Base-by-base conservation (phyloP, 768 basidiomycete genomes). In the Pisolithus albus region DNA sequence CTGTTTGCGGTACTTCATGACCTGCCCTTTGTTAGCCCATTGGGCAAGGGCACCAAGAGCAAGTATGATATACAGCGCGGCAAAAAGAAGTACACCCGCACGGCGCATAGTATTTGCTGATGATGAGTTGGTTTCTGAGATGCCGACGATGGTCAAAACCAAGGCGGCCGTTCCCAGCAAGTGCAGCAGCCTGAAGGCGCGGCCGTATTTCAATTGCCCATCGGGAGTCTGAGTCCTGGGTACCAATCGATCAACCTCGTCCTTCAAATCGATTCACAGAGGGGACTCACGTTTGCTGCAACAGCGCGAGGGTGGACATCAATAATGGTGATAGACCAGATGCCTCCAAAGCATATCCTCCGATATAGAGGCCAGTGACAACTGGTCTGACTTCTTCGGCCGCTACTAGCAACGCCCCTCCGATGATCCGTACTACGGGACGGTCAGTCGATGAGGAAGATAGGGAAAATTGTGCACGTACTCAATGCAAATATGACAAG, bases 401-500 rank as follows among this genome's bases (percentile, higher is more conserved):
- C 21, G 82, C 79, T 45, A 87, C 69, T 15, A 80, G 67, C 24
- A 86, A 64, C 16, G 77, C 76, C 26, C 78, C 81, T 13, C 77
- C 79, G 7, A 81, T 68, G 39, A 84, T 70, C 39, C 84, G 78
- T 42, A 75, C 86, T 86, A 46, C 48, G 30, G 41, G 51, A 50
- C 26, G 37, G 24, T 52, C 40, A 54, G 53, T 46, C 41, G 47
- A 47, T 18, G 8, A 18, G 37, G 47, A n/a, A 24, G 7, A 6
- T 28, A 7, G 34, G 47, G 23, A 36, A 7, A 32, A 23, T 23
- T 23, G 3, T 2, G 34, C 10, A 39, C 80, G 61, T 54, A 83
- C 84, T 65, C 41, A 77, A 54, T 10, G 82, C 75, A 54, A 87
- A 84, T 11, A 83, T 65, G 42, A 78, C 71, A n/a, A 86, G 71